These are phyloP conservation scores for Pythium sukuiense DNA, from an alignment of 352 stramenopile genomes.

Conservation along the genomic window DNA sequence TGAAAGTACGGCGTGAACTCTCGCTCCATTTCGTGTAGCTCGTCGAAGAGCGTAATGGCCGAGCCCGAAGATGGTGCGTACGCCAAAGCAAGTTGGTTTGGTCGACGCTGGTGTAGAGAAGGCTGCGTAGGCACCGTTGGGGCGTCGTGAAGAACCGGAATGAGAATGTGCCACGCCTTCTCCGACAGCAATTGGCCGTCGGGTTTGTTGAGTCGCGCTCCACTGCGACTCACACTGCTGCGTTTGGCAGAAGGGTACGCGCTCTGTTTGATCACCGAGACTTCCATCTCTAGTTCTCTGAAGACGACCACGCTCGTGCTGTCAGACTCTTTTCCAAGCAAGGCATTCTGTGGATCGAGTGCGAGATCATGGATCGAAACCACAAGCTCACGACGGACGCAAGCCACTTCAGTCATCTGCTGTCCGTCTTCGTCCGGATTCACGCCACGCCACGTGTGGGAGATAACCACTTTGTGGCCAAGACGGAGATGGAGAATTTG, in stretches of 20 bases:
- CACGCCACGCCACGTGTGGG: slow-evolving; percentile 18
- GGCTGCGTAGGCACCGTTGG: slow-evolving; percentile 12
- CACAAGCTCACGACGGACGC: slow-evolving; percentile 3
- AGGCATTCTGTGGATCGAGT: slow-evolving; percentile 6
- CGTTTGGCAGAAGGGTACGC: slow-evolving; percentile 18
- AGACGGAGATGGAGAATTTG: slow-evolving; percentile 14
- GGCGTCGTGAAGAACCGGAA: slow-evolving; percentile 32
- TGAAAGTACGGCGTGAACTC: slow-evolving; percentile 57
- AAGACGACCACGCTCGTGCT: slow-evolving; percentile 1
- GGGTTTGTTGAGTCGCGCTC: background rate
- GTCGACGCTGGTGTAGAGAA: slow-evolving; percentile 24
- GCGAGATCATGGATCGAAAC: slow-evolving; percentile 7
- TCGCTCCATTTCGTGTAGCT: slow-evolving; percentile 35
- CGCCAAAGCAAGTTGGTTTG: slow-evolving; percentile 27
- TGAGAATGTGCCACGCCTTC: slow-evolving; percentile 24
- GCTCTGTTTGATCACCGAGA: slow-evolving; percentile 18
- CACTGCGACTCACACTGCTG: background rate
- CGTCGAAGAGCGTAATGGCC: slow-evolving; percentile 27
- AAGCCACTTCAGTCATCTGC: slow-evolving; percentile 5
- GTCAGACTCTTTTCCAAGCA: background rate
- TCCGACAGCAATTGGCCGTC: slow-evolving; percentile 22
- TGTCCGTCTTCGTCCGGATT: background rate
- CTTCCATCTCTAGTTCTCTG: slow-evolving; percentile 13
- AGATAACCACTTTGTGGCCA: slow-evolving; percentile 11
- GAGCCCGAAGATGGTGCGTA: slow-evolving; percentile 9